Evolutionary conservation across 2,329 filamentous ascomycete genomes (phyloP).

Genomic region (Didymella glomerata): DNA sequence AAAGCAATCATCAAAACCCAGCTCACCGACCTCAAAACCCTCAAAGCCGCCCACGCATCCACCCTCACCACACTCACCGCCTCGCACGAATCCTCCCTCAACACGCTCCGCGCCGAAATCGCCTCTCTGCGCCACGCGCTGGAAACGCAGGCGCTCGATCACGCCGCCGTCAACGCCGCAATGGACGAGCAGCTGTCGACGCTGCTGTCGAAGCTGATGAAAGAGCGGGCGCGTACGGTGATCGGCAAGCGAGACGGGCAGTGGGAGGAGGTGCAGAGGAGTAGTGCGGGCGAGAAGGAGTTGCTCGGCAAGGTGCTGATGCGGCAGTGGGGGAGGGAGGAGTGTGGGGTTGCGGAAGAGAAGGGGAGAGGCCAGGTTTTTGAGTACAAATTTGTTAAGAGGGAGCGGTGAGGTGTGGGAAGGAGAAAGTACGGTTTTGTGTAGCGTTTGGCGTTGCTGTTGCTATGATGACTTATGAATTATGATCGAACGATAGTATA

Average conservation of each 20-base stretch:
- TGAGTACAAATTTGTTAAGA: constrained; percentile 43
- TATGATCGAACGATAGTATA: neutral
- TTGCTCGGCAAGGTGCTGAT: constrained; percentile 44
- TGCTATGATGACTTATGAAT: neutral
- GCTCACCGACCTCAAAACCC: constrained; percentile 32
- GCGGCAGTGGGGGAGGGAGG: constrained; percentile 50
- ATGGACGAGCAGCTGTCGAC: constrained; percentile 47
- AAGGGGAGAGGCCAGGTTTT: constrained; percentile 38
- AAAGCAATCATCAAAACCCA: constrained; percentile 40
- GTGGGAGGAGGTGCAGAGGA: constrained; percentile 41
- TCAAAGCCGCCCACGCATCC: constrained; percentile 32
- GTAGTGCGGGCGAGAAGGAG: constrained; percentile 39
- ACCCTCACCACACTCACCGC: constrained; percentile 10
- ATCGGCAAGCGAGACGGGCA: constrained; percentile 46
- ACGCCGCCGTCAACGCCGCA: constrained; percentile 41
- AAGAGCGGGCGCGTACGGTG: constrained; percentile 42
- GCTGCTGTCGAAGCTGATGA: constrained; percentile 41
- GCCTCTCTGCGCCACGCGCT: constrained; percentile 32
- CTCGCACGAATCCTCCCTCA: constrained; percentile 29
- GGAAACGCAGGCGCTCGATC: constrained; percentile 34
- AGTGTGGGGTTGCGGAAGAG: constrained; percentile 39
- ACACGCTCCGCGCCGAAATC: constrained; percentile 22
- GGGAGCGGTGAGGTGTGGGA: neutral
- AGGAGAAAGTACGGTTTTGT: neutral
- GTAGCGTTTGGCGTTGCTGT: neutral